Evolutionary conservation across 306 rosid genomes (phyloP), one percentile per base, ranked within the genome.

Genomic region (Prunus mume): DNA sequence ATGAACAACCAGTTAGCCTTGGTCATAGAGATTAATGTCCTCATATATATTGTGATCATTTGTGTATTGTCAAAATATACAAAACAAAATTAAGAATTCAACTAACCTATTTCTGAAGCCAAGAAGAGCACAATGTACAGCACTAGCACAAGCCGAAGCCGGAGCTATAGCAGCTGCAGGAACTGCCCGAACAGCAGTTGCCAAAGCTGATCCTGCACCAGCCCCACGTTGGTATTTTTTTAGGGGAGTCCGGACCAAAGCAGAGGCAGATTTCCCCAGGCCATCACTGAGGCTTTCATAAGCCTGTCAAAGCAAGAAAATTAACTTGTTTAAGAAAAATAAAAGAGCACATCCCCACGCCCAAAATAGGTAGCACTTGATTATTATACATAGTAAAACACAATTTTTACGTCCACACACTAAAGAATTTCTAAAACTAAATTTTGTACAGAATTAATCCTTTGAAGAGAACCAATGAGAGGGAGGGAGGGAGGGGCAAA

Each of bases 111-210:
- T 95, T 87, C 99, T 89, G 83, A 95, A 79, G 73, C 99, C 99
- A 85, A 92, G 97, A 82, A 95, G 85, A 77, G 97, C 71, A 75
- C 68, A 95, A 76, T 92, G 99, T 56, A 90, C 86, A 73, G 97
- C 99, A 78, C 96, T 91, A 70, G 99, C 97, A 82, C 97, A 95
- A 74, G 99, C 99, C 69, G 99, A 90, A 68, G 93, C 97, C 2
- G 99, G 99, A 83, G 97, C 93, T 32, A 95, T 88, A 71, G 97
- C 97, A 77, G 99, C 99, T 61, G 88, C 87, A 62, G 97, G 99
- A 70, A 92, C 90, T 24, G 90, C 97, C 71, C 88, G 90, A 76
- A 92, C 91, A 79, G 97, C 99, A 71, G 93, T 85, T 72, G 93
- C 96, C 70, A 95, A 83, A 79, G 97, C 97, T 73, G 97, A 91